Percentiles rank a stretch among this genome's conserved stretches.
phyloP scores from a whole-genome alignment of 2,329 filamentous ascomycete species.

The Exophiala sideris region DNA sequence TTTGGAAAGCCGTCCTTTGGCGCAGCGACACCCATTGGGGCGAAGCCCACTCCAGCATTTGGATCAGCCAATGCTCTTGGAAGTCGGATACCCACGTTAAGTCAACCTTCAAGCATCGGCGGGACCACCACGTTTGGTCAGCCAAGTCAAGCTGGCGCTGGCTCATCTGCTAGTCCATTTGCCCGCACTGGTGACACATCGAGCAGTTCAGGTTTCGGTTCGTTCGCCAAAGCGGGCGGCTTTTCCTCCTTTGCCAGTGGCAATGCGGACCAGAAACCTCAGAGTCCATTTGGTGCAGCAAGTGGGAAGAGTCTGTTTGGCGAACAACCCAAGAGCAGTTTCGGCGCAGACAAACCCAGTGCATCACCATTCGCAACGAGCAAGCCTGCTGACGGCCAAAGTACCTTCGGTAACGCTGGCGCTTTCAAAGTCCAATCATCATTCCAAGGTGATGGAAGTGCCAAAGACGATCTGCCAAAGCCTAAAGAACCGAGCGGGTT shows the following conservation, averaged over 20 bases:
- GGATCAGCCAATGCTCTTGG: slow-evolving; percentile 36
- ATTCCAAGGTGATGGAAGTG: slow-evolving; percentile 43
- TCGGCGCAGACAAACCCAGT: slow-evolving; percentile 13
- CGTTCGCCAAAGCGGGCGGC: slow-evolving; percentile 29
- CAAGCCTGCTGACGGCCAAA: slow-evolving; percentile 20
- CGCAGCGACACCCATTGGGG: slow-evolving; percentile 30
- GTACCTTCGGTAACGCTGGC: slow-evolving; percentile 22
- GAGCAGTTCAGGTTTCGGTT: slow-evolving; percentile 28
- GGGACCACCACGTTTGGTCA: slow-evolving; percentile 24
- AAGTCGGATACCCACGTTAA: slow-evolving; percentile 32
- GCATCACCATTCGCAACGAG: slow-evolving; percentile 34
- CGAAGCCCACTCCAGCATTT: slow-evolving; percentile 31
- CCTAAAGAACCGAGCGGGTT: slow-evolving; percentile 34
- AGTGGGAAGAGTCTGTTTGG: slow-evolving; percentile 30
- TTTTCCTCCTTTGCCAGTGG: slow-evolving; percentile 26
- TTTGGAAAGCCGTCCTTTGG: slow-evolving; percentile 36
- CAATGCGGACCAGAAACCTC: slow-evolving; percentile 17
- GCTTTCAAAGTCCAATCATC: slow-evolving; percentile 44
- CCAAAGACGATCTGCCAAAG: slow-evolving; percentile 40
- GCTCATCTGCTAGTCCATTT: slow-evolving; percentile 21
- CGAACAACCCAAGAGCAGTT: slow-evolving; percentile 22
- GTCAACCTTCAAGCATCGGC: slow-evolving; percentile 28
- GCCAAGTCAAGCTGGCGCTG: slow-evolving; percentile 11
- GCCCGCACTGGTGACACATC: slow-evolving; percentile 11
- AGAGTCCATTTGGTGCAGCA: slow-evolving; percentile 32